These are phyloP conservation scores for Penicillium sp. DNA, from an alignment of 2,329 filamentous ascomycete genomes.

Conservation along the genomic window DNA sequence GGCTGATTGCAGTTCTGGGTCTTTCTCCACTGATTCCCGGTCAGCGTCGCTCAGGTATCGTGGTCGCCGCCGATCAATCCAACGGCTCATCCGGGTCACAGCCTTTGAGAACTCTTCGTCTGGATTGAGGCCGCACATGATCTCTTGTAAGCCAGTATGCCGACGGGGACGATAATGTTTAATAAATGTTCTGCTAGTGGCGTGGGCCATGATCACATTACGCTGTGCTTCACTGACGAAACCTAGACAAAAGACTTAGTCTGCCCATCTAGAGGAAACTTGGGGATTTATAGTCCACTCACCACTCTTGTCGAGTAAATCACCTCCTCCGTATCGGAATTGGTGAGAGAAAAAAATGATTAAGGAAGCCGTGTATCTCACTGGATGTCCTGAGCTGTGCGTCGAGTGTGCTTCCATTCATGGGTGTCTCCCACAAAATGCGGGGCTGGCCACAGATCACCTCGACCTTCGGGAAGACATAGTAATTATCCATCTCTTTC, in stretches of 20 bases:
- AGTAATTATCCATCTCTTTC: constrained; percentile 22
- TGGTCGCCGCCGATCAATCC: constrained; percentile 17
- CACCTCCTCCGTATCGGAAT: constrained; percentile 21
- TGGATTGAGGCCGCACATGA: constrained; percentile 21
- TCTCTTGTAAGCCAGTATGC: constrained; percentile 19
- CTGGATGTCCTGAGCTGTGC: constrained; percentile 14
- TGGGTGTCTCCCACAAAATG: constrained; percentile 17
- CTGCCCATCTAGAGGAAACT: neutral
- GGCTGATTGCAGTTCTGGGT: constrained; percentile 1
- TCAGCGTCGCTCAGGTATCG: constrained; percentile 17
- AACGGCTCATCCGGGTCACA: constrained; percentile 18
- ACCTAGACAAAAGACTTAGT: constrained; percentile 9
- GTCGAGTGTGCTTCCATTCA: constrained; percentile 12
- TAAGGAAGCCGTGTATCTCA: constrained; percentile 22
- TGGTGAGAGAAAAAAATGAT: constrained; percentile 23
- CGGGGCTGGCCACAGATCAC: constrained; percentile 13
- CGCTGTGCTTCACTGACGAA: constrained; percentile 23
- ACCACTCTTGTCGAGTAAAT: constrained; percentile 24
- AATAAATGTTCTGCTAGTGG: constrained; percentile 24
- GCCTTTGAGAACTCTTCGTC: constrained; percentile 16
- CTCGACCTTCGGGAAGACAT: constrained; percentile 23
- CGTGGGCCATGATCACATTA: constrained; percentile 25
- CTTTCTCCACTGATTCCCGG: neutral
- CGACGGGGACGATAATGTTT: constrained; percentile 21
- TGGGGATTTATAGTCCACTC: constrained; percentile 5